Percentiles rank a stretch among this genome's conserved stretches.
Evolutionary conservation across 2,329 filamentous ascomycete genomes (phyloP).

Genomic region (Ophiocordyceps camponoti-rufipedis): DNA sequence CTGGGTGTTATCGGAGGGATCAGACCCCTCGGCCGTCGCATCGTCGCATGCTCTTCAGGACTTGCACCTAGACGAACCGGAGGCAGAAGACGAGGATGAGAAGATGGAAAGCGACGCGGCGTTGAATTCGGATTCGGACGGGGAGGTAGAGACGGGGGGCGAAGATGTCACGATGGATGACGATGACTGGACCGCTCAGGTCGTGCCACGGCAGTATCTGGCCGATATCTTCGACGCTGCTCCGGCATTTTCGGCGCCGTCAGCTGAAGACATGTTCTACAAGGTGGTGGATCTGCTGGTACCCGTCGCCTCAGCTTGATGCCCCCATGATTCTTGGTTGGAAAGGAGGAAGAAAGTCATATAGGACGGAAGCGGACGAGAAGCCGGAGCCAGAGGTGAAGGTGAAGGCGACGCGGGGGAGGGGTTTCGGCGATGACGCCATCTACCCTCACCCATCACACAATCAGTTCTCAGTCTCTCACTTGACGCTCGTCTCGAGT

Average conservation of each 20-base stretch:
- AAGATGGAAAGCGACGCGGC: conserved; percentile 16
- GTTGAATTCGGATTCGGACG: conserved; percentile 8
- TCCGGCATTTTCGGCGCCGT: conserved; percentile 49
- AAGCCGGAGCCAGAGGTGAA: not conserved
- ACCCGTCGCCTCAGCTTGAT: conserved; percentile 6
- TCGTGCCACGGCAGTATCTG: conserved; percentile 50
- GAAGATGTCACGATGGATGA: conserved; percentile 24
- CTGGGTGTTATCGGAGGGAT: conserved; percentile 41
- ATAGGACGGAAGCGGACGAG: not conserved
- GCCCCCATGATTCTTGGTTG: too few relatives aligned
- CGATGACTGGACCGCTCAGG: conserved; percentile 32
- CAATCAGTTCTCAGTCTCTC: not conserved
- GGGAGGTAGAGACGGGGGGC: conserved; percentile 16
- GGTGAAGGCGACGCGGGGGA: not conserved
- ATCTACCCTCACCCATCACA: not conserved
- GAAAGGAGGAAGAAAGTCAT: too few relatives aligned
- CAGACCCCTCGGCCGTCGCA: conserved; percentile 30
- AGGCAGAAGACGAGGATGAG: conserved; percentile 16
- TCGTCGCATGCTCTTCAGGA: conserved; percentile 37
- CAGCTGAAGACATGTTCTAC: conserved; percentile 60
- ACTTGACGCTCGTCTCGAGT: not conserved
- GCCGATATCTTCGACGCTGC: conserved; percentile 52
- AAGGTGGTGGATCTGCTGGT: conserved; percentile 43
- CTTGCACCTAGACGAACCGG: conserved; percentile 26
- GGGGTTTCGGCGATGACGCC: not conserved